Percentiles rank a stretch among this genome's conserved stretches.
phyloP scores from a whole-genome alignment of 129 eudicot species.

The Smallanthus sonchifolius region DNA sequence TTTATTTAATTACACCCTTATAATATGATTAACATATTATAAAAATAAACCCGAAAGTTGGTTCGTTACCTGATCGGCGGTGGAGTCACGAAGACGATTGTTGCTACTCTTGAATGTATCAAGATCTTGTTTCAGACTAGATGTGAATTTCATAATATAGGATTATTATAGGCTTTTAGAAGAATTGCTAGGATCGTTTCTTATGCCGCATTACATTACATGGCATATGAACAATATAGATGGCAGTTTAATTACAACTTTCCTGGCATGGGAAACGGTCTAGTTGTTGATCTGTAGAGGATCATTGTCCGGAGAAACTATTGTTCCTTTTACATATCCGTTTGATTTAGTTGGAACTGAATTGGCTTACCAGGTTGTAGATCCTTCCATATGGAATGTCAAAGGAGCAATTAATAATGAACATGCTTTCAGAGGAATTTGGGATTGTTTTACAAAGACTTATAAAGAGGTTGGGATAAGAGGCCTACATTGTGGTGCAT shows the following conservation, averaged over 20 bases:
- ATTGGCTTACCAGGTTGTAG: slow-evolving; percentile 96
- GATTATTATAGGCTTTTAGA: slow-evolving; percentile 66
- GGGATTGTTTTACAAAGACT: slow-evolving; percentile 79
- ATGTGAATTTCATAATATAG: slow-evolving; percentile 69
- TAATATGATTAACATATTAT: no score
- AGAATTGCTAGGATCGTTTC: slow-evolving; percentile 93
- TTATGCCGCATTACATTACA: slow-evolving; percentile 92
- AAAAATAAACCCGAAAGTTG: no score
- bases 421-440: slow-evolving; percentile 67
- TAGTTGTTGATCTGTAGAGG: slow-evolving; percentile 93
- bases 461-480: slow-evolving; percentile 77
- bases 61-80: no score
- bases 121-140: slow-evolving; percentile 94
- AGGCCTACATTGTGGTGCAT: slow-evolving; percentile 89
- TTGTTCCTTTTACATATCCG: slow-evolving; percentile 93
- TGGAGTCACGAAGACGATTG: no score
- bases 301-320: slow-evolving; percentile 95
- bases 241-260: slow-evolving; percentile 55
- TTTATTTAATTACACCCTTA: no score
- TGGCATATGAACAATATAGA: slow-evolving; percentile 92
- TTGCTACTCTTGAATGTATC: no score
- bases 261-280: slow-evolving; percentile 71
- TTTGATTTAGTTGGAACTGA: slow-evolving; percentile 94
- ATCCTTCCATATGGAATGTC: slow-evolving; percentile 40
- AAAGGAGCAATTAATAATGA: slow-evolving; percentile 46